A percentile compares a stretch with the other conserved stretches of the same genome.
Conservation (phyloP, 495 filamentous ascomycete species). For the Thozetella sp. region DNA sequence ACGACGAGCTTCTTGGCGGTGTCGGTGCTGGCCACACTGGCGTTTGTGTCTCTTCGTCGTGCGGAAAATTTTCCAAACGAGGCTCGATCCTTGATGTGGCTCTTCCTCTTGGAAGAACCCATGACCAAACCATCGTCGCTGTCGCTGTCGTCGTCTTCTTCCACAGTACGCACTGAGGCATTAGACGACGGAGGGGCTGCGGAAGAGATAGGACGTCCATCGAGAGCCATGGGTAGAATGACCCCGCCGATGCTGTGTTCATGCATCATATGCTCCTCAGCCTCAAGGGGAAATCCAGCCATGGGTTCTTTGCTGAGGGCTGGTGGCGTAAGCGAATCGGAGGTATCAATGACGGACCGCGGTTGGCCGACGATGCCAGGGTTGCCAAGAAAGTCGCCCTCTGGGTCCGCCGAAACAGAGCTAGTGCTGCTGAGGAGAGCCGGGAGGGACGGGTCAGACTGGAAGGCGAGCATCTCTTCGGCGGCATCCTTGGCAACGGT, state of each 20-base stretch:
- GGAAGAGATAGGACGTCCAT: constrained; percentile 5
- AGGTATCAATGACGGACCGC: constrained; percentile 40
- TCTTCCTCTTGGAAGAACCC: constrained; percentile 40
- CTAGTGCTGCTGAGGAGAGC: constrained; percentile 80
- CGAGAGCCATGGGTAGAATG: constrained; percentile 18
- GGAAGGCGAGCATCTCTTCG: constrained; percentile 63
- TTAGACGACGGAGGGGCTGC: neutral
- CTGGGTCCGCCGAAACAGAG: constrained; percentile 66
- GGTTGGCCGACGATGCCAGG: constrained; percentile 42
- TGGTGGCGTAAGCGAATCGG: constrained; percentile 55
- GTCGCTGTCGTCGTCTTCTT: constrained; percentile 57
- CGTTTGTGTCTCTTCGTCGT: constrained; percentile 50
- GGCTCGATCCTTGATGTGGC: constrained; percentile 7
- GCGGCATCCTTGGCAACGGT: constrained; percentile 53
- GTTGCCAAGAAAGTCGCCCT: constrained; percentile 53
- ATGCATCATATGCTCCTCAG: constrained; percentile 25
- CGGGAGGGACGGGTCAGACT: constrained; percentile 75
- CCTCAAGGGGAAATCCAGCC: constrained; percentile 39
- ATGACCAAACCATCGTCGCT: constrained; percentile 56
- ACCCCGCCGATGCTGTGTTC: constrained; percentile 18
- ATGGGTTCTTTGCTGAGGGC: constrained; percentile 45
- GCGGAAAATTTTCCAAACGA: constrained; percentile 29
- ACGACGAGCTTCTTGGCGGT: constrained; percentile 57
- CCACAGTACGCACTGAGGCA: constrained; percentile 24
- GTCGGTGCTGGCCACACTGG: constrained; percentile 53